A percentile compares a stretch with the other conserved stretches of the same genome.
Conservation (phyloP, 305 asterid species). For the Solanum chacoense region DNA sequence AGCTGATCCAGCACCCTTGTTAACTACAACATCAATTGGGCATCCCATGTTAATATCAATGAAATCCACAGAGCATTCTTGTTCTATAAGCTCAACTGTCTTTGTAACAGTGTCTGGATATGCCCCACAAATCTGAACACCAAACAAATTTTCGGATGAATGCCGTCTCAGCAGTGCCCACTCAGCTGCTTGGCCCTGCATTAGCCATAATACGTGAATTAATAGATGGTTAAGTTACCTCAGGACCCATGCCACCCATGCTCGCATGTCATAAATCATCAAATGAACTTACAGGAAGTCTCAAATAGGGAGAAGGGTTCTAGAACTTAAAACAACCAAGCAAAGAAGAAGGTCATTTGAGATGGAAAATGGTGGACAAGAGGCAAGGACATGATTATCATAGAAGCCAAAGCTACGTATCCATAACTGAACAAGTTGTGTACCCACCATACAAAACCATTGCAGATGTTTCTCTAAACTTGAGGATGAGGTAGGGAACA, state of each 20-base stretch:
- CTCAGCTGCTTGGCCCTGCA: constrained; percentile 94
- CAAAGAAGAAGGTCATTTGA: not conserved
- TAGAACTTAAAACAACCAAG: not conserved
- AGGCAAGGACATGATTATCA: not conserved
- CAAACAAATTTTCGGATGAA: constrained; percentile 76
- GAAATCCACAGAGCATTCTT: constrained; percentile 79
- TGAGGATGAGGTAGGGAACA: not conserved
- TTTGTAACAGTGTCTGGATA: constrained; percentile 85
- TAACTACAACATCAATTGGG: constrained; percentile 82
- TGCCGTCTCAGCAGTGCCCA: constrained; percentile 98
- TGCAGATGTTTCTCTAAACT: not conserved
- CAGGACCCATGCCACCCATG: not conserved
- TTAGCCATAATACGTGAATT: not conserved
- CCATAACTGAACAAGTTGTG: not conserved
- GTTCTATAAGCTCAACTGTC: constrained; percentile 86
- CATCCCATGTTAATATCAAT: constrained; percentile 96
- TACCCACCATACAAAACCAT: not conserved
- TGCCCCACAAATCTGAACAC: constrained; percentile 93
- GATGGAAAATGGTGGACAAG: not conserved
- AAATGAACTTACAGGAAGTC: not conserved
- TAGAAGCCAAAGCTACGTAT: not conserved
- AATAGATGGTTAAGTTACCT: not conserved
- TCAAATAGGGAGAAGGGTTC: not conserved
- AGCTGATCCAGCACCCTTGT: constrained; percentile 92
- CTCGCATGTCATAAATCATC: not conserved